Evolutionary conservation across 116 monocot species (phyloP).

Genomic region (Dioscorea cayenensis): DNA sequence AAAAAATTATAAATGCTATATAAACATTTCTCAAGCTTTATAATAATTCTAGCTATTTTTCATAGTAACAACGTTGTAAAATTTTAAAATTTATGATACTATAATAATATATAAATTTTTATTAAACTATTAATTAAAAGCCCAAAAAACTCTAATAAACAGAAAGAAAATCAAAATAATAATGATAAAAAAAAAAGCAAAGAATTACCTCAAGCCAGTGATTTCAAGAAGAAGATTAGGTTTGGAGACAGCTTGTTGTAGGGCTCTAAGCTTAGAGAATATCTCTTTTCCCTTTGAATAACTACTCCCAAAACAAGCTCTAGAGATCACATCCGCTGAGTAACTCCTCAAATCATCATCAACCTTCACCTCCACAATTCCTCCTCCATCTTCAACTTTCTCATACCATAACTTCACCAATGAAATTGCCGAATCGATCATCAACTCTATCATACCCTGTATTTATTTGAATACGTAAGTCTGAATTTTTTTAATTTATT

Average conservation of each 20-base stretch:
- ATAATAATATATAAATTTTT: too few relatives aligned
- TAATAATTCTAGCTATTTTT: too few relatives aligned
- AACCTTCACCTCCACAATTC: conserved; percentile 26
- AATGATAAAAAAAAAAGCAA: too few relatives aligned
- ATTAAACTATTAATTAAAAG: too few relatives aligned
- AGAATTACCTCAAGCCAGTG: conserved; percentile 32
- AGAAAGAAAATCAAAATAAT: too few relatives aligned
- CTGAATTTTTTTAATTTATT: too few relatives aligned
- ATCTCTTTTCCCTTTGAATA: conserved; percentile 39
- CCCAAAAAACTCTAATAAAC: too few relatives aligned
- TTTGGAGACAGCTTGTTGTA: conserved; percentile 32
- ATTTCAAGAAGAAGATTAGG: conserved; percentile 30
- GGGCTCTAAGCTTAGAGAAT: conserved; percentile 33
- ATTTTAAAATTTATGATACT: too few relatives aligned
- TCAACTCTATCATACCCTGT: conserved; percentile 54
- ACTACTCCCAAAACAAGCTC: conserved; percentile 59
- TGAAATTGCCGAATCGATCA: conserved; percentile 31
- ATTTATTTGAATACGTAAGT: too few relatives aligned
- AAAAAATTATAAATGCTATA: too few relatives aligned
- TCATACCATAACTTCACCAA: conserved; percentile 46
- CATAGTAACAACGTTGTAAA: too few relatives aligned
- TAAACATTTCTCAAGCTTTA: too few relatives aligned
- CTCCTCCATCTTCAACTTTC: conserved; percentile 22
- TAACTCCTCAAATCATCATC: conserved; percentile 45
- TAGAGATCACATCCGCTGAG: conserved; percentile 49